Percentiles rank a stretch among this genome's conserved stretches.
Evolutionary conservation across 345 rosid genomes (phyloP).

Genomic region (Microcos paniculata): DNA sequence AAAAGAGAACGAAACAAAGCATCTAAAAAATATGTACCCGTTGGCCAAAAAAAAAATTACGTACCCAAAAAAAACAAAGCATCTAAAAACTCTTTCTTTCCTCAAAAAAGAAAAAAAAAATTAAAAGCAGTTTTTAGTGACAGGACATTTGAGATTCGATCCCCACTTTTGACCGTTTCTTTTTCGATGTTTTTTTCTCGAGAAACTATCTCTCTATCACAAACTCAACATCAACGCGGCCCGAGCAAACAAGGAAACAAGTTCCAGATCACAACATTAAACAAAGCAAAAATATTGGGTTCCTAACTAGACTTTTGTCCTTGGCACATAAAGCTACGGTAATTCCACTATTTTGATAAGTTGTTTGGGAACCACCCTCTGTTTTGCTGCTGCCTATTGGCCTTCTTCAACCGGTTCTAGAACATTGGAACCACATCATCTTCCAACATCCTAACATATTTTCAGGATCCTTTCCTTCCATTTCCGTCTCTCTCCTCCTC

Average conservation of each 20-base stretch:
- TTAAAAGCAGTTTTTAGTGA: background rate
- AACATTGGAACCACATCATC: background rate
- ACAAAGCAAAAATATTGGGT: background rate
- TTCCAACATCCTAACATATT: slow-evolving; percentile 4
- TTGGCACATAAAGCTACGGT: background rate
- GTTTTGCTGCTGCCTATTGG: background rate
- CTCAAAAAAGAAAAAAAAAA: no score
- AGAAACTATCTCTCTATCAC: slow-evolving; percentile 6
- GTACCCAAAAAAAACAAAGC: background rate
- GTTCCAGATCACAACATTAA: background rate
- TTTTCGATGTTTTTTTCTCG: slow-evolving; percentile 14
- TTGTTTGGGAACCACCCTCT: background rate
- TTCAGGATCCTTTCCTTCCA: background rate
- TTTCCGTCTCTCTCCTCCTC: background rate
- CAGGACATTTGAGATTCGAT: slow-evolving; percentile 29
- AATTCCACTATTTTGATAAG: no score
- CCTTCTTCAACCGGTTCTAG: background rate
- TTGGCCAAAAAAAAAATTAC: no score
- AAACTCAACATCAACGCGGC: background rate
- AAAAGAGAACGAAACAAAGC: no score
- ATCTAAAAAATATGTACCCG: no score
- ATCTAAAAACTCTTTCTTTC: background rate
- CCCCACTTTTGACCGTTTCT: slow-evolving; percentile 31
- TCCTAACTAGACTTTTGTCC: background rate
- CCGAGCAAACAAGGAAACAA: background rate